Evolutionary conservation across 1,284 basidiomycete species (phyloP), one percentile per base, ranked within the genome.

Genomic region (Papiliotrema terrestris): DNA sequence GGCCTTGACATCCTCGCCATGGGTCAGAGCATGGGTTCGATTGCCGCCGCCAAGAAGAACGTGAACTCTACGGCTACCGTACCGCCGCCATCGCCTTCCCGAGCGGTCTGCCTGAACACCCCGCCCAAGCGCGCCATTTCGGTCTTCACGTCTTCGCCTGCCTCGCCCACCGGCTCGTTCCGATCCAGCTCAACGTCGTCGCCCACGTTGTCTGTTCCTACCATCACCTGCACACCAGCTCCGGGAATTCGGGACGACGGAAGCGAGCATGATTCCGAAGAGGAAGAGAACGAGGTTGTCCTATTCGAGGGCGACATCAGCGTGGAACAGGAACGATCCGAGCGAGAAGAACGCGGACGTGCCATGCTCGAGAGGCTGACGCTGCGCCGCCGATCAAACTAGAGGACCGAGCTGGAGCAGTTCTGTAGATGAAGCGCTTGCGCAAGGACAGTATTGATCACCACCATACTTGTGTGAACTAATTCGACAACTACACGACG

Each of bases 181-280:
- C 51, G 60, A 39, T 68, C 59, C 3, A 54, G 23, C 23, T 58
- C 57, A 4, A 62, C 60, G 19, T 54, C 62, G 26, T 62, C 58
- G 20, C 67, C 68, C 2, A 63, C 65, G 5, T 57, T 66, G n/a
- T 63, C 59, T n/a, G 62, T 73, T 22, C 73, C 73, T 2, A 72
- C 69, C 45, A 75, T 75, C 63, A 75, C 73, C 13, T 73, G 73
- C 62, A 75, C 73, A 14, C 73, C 71, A 15, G 73, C 73, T 22
- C 59, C 62, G 14, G 60, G 50, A 3, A 45, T 64, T n/a, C 39
- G 54, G 6, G 29, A 32, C 11, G 62, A 63, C 47, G 66, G 66
- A 3, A 49, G 57, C 22, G 71, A 72, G 55, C 56, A 60, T n/a
- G 70, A 72, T 42, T 72, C 71, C 50, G 71, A 74, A 50, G 69